Evolutionary conservation across 768 basidiomycete genomes (phyloP), one percentile per base, ranked within the genome.

Genomic region (Dioszegia crocea): DNA sequence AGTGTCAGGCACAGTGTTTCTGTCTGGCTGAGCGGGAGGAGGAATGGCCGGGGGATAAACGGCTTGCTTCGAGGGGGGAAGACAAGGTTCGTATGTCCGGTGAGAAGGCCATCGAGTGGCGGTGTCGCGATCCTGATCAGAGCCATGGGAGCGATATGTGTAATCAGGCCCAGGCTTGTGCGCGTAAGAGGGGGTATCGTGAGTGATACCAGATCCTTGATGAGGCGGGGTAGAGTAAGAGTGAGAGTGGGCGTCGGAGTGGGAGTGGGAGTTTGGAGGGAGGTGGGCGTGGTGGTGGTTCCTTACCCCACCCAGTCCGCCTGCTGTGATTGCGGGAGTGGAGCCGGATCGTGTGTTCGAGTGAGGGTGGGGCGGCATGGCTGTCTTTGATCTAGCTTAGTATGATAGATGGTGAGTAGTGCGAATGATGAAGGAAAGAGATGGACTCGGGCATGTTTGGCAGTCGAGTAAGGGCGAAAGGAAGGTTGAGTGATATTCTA

Each of bases 401-500:
- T 6, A 33, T 33, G 33, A 33, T 6, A 33, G 33, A 33, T n/a
- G n/a, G n/a, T n/a, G n/a, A n/a, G n/a, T n/a, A n/a, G n/a, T n/a
- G n/a, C n/a, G n/a, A n/a, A n/a, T n/a, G n/a, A n/a, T n/a, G n/a
- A n/a, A n/a, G n/a, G n/a, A n/a, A n/a, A n/a, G n/a, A n/a, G n/a
- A n/a, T n/a, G n/a, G n/a, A 9, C 14, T 27, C 4, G 10, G 5
- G 30, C 27, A 30, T 31, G 17, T 48, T 50, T 11, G 30, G 6
- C 21, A 50, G 49, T n/a, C 49, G 33, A 33, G 33, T 33, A 33
- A 33, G 33, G 33, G 6, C 8, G 8, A 50, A 50, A 50, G 49
- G 49, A 50, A 17, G 49, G 49, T 50, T 50, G 49, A 36, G 23
- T 4, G 17, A 50, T 38, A 12, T 50, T 50, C 49, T 17, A 50